phyloP scores from a whole-genome alignment of 192 early-diverging fungal species.

The Funneliformis mosseae region DNA sequence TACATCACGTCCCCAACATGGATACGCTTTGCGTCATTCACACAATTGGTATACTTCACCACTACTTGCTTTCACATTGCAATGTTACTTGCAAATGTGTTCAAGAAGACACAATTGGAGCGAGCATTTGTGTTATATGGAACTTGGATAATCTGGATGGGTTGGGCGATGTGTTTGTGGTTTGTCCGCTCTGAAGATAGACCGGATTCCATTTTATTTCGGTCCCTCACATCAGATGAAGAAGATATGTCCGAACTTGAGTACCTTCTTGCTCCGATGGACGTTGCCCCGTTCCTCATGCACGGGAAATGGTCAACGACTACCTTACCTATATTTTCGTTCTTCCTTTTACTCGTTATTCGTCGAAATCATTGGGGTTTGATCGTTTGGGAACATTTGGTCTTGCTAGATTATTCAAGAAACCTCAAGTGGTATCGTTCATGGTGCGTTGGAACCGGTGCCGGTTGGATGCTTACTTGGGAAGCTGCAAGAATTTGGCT shows the following conservation, averaged over 20 bases:
- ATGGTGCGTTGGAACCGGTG: conserved; percentile 56
- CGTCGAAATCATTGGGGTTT: conserved; percentile 58
- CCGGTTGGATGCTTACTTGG: conserved; percentile 53
- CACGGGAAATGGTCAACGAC: conserved; percentile 46
- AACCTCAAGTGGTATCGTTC: conserved; percentile 48
- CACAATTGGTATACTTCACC: conserved; percentile 48
- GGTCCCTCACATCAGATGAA: not conserved
- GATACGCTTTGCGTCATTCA: conserved; percentile 41
- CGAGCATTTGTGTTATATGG: conserved; percentile 58
- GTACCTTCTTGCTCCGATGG: conserved; percentile 31
- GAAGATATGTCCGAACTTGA: conserved; percentile 16
- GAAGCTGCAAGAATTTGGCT: conserved; percentile 44
- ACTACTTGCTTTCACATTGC: conserved; percentile 51
- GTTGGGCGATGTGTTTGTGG: conserved; percentile 52
- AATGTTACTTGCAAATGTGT: conserved; percentile 46
- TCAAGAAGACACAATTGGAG: conserved; percentile 47
- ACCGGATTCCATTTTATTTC: not conserved
- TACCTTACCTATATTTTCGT: conserved; percentile 48
- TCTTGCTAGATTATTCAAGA: conserved; percentile 46
- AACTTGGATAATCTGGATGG: conserved; percentile 59
- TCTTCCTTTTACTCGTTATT: conserved; percentile 50
- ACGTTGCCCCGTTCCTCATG: conserved; percentile 47
- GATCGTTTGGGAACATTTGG: conserved; percentile 56
- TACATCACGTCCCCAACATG: conserved; percentile 35
- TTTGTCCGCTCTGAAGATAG: conserved; percentile 40